Evolutionary conservation across 1,284 basidiomycete species (phyloP).

Genomic region (Cutaneotrichosporon mucoides): DNA sequence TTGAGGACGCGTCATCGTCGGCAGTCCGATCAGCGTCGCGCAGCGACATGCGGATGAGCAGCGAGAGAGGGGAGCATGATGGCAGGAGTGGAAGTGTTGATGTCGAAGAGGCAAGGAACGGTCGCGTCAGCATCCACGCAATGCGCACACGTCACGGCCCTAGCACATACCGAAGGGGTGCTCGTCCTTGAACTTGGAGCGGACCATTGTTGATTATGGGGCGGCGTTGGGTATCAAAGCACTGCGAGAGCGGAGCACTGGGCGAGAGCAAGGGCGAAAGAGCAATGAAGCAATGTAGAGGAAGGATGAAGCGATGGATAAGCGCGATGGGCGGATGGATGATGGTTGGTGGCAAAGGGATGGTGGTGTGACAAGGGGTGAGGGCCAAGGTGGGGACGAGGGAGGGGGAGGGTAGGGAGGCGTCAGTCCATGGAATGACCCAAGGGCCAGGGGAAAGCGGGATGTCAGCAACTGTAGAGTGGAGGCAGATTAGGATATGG

Average conservation of each 20-base stretch:
- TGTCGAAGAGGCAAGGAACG: neutral
- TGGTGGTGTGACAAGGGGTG: neutral
- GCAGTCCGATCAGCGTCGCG: no score
- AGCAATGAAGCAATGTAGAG: neutral
- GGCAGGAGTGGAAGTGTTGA: neutral
- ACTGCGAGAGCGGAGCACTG: neutral
- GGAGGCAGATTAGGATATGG: no score
- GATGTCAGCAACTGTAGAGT: no score
- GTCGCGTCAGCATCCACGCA: conserved; percentile 4
- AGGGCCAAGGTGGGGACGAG: no score
- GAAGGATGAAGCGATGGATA: neutral
- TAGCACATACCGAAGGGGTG: conserved; percentile 83
- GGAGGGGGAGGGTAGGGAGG: no score
- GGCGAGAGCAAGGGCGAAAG: neutral
- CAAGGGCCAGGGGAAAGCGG: no score
- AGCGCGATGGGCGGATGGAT: neutral
- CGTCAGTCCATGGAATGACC: no score
- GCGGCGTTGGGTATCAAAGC: neutral
- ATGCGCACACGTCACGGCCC: conserved; percentile 7
- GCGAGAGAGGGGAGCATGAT: neutral
- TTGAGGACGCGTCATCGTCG: neutral
- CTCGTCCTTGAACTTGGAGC: conserved; percentile 99
- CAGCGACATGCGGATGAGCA: neutral
- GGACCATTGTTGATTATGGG: conserved; percentile 56
- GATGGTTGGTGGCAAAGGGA: neutral